Evolutionary conservation across 257 asterid genomes (phyloP), one percentile per base, ranked within the genome.

Genomic region (Lycium barbarum): DNA sequence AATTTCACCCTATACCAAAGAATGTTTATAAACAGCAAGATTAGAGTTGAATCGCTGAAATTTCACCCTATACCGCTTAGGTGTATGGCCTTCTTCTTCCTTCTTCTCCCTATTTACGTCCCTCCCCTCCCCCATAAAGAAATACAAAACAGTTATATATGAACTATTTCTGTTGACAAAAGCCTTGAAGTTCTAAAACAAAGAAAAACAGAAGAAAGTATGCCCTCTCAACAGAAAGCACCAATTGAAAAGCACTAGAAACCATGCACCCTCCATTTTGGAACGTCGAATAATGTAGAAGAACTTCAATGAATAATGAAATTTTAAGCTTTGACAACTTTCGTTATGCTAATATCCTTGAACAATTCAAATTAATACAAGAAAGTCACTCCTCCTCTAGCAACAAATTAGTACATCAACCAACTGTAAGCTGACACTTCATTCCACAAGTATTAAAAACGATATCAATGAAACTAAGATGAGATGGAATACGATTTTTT

Each of bases 131-230:
- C 70, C 45, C 43, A 73, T 6, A 13, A 76, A 26, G 20, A 76
- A 76, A 14, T 53, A 15, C 65, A 53, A 78, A 78, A 53, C 26
- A 15, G 82, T 15, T 26, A 78, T 53, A 53, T 15, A 26, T 15
- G 33, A 53, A 78, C 62, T 53, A 53, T 53, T 53, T 53, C 7
- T 78, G 82, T 53, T 53, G 65, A 78, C 82, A 53, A 78, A 76
- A 26, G 49, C 26, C 49, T 78, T 53, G 47, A 54, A 76, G 26
- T 3, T 7, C 14, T 6, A 2, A 72, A 53, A 14, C 36, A 43
- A 72, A 63, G 49, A 62, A 33, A 66, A 66, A 12, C n/a, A 33
- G 17, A 26, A 66, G n/a, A 35, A 33, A 66, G 73, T 33, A 12
- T 12, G n/a, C 47, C 43, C 40, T 66, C 73, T 66, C 73, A 66